Conservation (phyloP, 352 stramenopile species). For the Pythium insidiosum region DNA sequence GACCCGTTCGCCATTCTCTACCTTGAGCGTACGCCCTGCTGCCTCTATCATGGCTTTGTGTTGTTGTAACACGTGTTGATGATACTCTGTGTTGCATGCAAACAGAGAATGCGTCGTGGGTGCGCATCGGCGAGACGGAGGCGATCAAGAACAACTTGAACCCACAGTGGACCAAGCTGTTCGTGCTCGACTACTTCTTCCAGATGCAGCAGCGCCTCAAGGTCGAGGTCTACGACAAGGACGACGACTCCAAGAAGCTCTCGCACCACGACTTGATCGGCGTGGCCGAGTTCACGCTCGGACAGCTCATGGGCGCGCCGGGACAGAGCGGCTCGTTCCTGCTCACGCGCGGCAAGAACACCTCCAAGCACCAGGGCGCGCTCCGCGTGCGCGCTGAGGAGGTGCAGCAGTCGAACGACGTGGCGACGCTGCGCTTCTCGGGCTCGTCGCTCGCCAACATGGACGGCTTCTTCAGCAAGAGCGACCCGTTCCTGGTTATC, state of each 20-base stretch:
- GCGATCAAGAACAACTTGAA: slow-evolving; percentile 65
- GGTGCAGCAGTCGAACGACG: slow-evolving; percentile 34
- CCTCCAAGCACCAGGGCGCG: slow-evolving; percentile 32
- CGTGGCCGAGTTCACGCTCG: slow-evolving; percentile 61
- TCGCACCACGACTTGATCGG: slow-evolving; percentile 76
- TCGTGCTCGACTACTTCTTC: slow-evolving; percentile 82
- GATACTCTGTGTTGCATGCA: neutral
- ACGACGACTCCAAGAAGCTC: slow-evolving; percentile 52
- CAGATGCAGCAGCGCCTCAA: slow-evolving; percentile 78
- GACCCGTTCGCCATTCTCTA: slow-evolving; percentile 79
- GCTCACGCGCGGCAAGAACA: slow-evolving; percentile 33
- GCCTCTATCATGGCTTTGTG: slow-evolving; percentile 2
- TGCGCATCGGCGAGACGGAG: slow-evolving; percentile 71
- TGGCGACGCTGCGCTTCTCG: slow-evolving; percentile 37
- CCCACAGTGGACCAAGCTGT: slow-evolving; percentile 71
- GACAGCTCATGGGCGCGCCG: slow-evolving; percentile 68
- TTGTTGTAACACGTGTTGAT: neutral
- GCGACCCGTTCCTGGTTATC: slow-evolving; percentile 53
- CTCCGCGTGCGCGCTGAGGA: slow-evolving; percentile 57
- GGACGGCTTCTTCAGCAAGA: slow-evolving; percentile 61
- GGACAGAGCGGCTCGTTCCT: slow-evolving; percentile 54
- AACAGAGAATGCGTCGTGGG: slow-evolving; percentile 47
- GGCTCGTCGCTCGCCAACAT: slow-evolving; percentile 45
- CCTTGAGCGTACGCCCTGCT: slow-evolving; percentile 19
- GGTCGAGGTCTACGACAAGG: slow-evolving; percentile 84